Base-by-base conservation (phyloP, 1,284 basidiomycete species). In the Lentinula novae-zelandiae region DNA sequence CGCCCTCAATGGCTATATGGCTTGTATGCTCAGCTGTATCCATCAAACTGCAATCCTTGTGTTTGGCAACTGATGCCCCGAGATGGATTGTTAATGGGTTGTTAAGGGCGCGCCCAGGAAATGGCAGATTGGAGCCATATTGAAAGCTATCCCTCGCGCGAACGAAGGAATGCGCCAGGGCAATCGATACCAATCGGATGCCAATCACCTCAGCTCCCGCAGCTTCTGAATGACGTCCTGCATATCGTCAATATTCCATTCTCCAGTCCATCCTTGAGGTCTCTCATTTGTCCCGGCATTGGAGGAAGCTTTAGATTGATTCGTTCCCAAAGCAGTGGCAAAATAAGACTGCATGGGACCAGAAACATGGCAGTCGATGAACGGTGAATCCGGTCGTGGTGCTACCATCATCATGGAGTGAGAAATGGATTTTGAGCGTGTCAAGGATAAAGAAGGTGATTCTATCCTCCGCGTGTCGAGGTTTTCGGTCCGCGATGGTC, bases 231-330 rank as follows among this genome's bases (percentile, higher is more conserved):
- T 63, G 56, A 63, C 59, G 20, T 63, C 62, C 59, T 61, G 62
- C 56, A 63, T 61, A 51, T 63, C 59, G 8, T 56, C 34, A 13
- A 59, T 34, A 58, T 63, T 63, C 62, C 62, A 63, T 38, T 63
- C 59, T 12, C 62, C 62, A 52, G 55, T 60, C 62, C 62, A 63
- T 3, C 62, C 62, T 53, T 63, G 50, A 3, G 49, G 42, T 36
- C 55, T 52, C 20, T 60, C 55, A 42, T 52, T 34, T 31, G 53
- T 20, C 5, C 27, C 27, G 34, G 46, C 52, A 51, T 15, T 34
- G 10, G 49, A 36, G 9, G 20, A 22, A 40, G 54, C 17, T 20
- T 7, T 7, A 13, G 50, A 12, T 33, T 31, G 57, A 36, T 33
- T 48, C 38, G n/a, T 42, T 31, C 56, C 20, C 55, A 57, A 56